These are phyloP conservation scores for Abrus precatorius DNA, from an alignment of 306 rosid genomes.

Conservation along the genomic window DNA sequence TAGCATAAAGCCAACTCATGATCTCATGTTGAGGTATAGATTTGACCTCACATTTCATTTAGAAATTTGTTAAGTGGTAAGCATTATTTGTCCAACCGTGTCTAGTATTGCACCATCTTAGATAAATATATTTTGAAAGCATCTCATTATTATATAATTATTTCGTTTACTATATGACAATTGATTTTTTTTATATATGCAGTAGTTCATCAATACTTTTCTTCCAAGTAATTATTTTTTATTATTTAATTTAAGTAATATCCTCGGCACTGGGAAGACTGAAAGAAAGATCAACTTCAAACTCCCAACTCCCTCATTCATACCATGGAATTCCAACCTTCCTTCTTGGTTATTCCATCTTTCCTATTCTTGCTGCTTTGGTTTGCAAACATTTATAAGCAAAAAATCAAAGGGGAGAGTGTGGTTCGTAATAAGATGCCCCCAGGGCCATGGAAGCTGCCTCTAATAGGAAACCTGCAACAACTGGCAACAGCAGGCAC, in stretches of 20 bases:
- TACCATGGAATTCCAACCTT: constrained; percentile 38
- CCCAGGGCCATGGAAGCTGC: constrained; percentile 53
- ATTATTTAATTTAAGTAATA: neutral
- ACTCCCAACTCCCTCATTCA: neutral
- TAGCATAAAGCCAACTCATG: neutral
- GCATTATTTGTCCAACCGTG: neutral
- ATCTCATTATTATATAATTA: neutral
- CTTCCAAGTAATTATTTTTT: too few species aligned
- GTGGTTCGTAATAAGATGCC: constrained; percentile 35
- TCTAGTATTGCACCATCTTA: too few species aligned
- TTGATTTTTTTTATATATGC: neutral
- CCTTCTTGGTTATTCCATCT: neutral
- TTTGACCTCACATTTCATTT: neutral
- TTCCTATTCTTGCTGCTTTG: constrained; percentile 21
- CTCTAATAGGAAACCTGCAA: constrained; percentile 50
- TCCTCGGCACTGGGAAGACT: neutral
- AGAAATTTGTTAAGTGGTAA: neutral
- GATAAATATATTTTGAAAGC: too few species aligned
- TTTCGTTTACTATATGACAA: neutral
- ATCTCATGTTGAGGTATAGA: neutral
- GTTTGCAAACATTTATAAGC: constrained; percentile 18
- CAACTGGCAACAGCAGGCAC: constrained; percentile 35
- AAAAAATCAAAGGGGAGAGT: constrained; percentile 7
- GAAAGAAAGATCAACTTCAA: neutral
- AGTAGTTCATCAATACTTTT: neutral